Percentiles rank a stretch among this genome's conserved stretches.
Evolutionary conservation across 176 grass and related monocot genomes (phyloP).

Genomic region (Phragmites australis): DNA sequence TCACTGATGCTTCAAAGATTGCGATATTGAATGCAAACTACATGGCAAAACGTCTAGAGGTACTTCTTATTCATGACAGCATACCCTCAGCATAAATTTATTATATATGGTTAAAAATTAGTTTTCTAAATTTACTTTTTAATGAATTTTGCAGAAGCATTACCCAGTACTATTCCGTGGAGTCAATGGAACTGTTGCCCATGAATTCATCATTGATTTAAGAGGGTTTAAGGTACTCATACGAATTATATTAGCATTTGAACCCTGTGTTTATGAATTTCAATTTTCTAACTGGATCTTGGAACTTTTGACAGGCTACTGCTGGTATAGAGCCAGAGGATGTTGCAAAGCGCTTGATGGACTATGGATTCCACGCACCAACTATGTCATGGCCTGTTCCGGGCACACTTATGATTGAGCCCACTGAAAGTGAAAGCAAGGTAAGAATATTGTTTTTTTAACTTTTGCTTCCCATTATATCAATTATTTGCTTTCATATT

Average conservation of each 20-base stretch:
- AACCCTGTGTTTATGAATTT: constrained; percentile 1
- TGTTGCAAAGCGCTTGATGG: constrained; percentile 95
- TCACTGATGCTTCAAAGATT: constrained; percentile 98
- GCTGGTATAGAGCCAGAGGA: constrained; percentile 97
- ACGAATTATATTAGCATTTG: not conserved
- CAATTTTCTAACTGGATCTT: constrained; percentile 17
- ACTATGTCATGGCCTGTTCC: constrained; percentile 99
- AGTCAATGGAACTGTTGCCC: constrained; percentile 94
- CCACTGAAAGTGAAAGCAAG: constrained; percentile 99
- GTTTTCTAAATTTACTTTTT: constrained; percentile 27
- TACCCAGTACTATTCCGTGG: constrained; percentile 99
- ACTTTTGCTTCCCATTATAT: constrained; percentile 18
- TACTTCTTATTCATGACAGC: constrained; percentile 28
- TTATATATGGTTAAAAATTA: constrained; percentile 15
- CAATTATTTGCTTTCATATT: constrained; percentile 23
- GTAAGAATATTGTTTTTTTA: constrained; percentile 40
- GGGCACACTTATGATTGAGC: constrained; percentile 99
- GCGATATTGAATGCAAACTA: constrained; percentile 98
- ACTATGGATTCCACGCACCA: constrained; percentile 96
- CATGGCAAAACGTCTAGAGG: constrained; percentile 99
- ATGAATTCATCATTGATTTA: constrained; percentile 97
- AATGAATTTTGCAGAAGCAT: constrained; percentile 67
- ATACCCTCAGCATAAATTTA: constrained; percentile 14
- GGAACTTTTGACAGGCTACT: constrained; percentile 52
- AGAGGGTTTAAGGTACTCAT: constrained; percentile 90